Base-by-base conservation (phyloP, 1,284 basidiomycete genomes). In the Inonotus hispidus region DNA sequence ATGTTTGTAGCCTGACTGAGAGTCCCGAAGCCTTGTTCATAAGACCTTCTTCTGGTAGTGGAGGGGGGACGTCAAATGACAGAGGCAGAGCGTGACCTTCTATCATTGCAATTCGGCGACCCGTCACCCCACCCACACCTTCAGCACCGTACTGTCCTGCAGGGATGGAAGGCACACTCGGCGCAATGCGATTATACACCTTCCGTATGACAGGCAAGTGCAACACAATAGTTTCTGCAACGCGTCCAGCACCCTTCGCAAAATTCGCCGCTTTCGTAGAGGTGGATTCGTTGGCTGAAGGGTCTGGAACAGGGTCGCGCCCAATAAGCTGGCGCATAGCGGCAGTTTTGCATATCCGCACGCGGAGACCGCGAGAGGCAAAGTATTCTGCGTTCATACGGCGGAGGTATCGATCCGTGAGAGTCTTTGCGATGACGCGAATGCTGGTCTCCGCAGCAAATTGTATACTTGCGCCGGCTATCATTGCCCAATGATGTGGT, bases 381-480 rank as follows among this genome's bases (percentile, higher is more conserved):
- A 68, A 68, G 53, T 47, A 67, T 21, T 56, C 53, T 23, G 57
- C 41, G 53, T 68, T 68, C 7, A 66, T 64, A 38, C 57, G 60
- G 2, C 52, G 59, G 27, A 68, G 64, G 41, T 61, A 63, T 11
- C 63, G 64, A 55, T 68, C 66, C 8, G 66, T 64, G 16, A 67
- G 58, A 3, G 60, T 60, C 43, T 66, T 68, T 16, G 66, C 63
- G 11, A 68, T 10, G 39, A 62, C 39, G 39, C 58, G 64, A 47
- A 59, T 59, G 38, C 55, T 64, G 10, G 56, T 56, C 54, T 64
- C 53, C 5, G 66, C 64, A 25, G 37, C 43, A 37, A 53, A 39
- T 46, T 66, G 66, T 14, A 62, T 62, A 27, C 56, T 25, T 13
- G 53, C 46, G n/a, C 60, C 47, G 19, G 64, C 64, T 10, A 67